These are phyloP conservation scores for Pisolithus marmoratus DNA, from an alignment of 768 basidiomycete genomes.

Conservation along the genomic window DNA sequence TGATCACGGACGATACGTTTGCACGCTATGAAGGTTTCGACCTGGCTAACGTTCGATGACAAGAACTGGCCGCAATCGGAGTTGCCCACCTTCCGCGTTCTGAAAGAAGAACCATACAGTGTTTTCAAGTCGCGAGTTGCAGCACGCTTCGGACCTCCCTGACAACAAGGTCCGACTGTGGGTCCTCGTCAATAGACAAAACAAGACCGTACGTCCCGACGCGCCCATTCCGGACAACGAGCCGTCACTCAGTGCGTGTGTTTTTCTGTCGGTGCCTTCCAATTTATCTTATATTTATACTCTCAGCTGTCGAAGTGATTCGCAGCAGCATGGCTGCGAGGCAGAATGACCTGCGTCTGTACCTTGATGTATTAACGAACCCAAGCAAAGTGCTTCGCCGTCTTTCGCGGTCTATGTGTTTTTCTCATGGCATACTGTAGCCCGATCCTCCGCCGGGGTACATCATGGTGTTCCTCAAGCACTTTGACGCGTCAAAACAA, in stretches of 20 bases:
- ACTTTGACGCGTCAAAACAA: constrained; percentile 94
- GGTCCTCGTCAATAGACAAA: constrained; percentile 98
- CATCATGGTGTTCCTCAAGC: constrained; percentile 98
- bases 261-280: not conserved
- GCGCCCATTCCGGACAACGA: constrained; percentile 95
- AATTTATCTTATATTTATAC: constrained; percentile 4
- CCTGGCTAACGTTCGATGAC: constrained; percentile 93
- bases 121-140: constrained; percentile 92
- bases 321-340: constrained; percentile 97
- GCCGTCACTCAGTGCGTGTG: constrained; percentile 71
- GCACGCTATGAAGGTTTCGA: constrained; percentile 96
- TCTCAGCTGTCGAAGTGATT: constrained; percentile 85
- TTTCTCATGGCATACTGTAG: constrained; percentile 28
- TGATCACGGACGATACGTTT: constrained; percentile 97
- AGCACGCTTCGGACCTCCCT: constrained; percentile 75
- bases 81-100: constrained; percentile 90
- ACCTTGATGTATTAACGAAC: constrained; percentile 86
- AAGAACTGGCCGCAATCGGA: constrained; percentile 96
- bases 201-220: constrained; percentile 98
- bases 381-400: constrained; percentile 54
- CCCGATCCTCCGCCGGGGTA: constrained; percentile 72
- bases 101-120: constrained; percentile 89
- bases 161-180: constrained; percentile 92
- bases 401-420: not conserved
- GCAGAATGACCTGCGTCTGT: constrained; percentile 89